Percentiles rank a stretch among this genome's conserved stretches.
These are phyloP conservation scores for Talaromyces albobiverticillius DNA, from an alignment of 2,329 filamentous ascomycete species.

Conservation along the genomic window DNA sequence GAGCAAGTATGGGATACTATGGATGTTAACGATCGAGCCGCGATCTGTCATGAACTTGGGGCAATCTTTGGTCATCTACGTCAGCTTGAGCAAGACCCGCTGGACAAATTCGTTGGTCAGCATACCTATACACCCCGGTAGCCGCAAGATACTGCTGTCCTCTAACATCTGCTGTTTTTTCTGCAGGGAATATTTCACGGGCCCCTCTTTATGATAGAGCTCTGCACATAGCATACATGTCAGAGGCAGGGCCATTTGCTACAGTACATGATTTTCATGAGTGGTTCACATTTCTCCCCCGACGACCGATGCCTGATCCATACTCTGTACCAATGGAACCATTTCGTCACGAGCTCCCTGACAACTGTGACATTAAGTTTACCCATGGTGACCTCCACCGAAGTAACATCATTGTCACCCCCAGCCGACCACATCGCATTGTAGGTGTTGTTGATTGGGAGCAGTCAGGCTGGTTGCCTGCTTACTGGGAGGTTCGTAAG, in stretches of 20 bases:
- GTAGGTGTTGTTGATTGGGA: slow-evolving; percentile 30
- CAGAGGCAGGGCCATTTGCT: slow-evolving; percentile 20
- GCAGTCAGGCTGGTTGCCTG: slow-evolving; percentile 32
- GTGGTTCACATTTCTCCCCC: slow-evolving; percentile 25
- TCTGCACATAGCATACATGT: too few species aligned
- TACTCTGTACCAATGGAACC: slow-evolving; percentile 14
- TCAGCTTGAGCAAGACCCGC: slow-evolving; percentile 19
- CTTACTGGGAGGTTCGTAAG: slow-evolving; percentile 35
- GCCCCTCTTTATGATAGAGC: too few species aligned
- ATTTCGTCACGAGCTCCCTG: slow-evolving; percentile 23
- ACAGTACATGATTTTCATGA: slow-evolving; percentile 25
- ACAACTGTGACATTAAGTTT: slow-evolving; percentile 28
- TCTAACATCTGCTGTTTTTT: too few species aligned
- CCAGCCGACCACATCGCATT: slow-evolving; percentile 18
- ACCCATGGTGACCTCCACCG: slow-evolving; percentile 35
- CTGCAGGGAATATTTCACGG: too few species aligned
- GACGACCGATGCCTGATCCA: slow-evolving; percentile 16
- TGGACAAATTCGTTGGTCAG: slow-evolving; percentile 23
- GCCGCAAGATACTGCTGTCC: too few species aligned
- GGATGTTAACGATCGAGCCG: slow-evolving; percentile 9
- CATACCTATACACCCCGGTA: neutral
- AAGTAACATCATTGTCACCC: slow-evolving; percentile 30
- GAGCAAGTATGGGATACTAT: slow-evolving; percentile 25
- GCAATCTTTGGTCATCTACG: slow-evolving; percentile 19
- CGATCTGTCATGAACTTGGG: slow-evolving; percentile 20